Base-by-base conservation (phyloP, 2,329 filamentous ascomycete genomes). In the Fusarium equiseti region DNA sequence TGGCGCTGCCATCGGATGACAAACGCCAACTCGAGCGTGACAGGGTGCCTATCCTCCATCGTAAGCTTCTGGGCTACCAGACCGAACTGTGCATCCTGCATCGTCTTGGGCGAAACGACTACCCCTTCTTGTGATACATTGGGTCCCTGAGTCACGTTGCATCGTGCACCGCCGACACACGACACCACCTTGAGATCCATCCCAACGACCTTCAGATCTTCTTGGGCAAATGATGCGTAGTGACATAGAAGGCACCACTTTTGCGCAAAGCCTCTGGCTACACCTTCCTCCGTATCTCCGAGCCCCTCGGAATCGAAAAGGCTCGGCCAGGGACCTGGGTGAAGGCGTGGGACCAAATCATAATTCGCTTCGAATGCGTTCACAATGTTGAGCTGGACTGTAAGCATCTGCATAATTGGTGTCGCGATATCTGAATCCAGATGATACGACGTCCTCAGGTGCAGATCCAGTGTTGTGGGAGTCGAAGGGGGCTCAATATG, bases 361-460 rank as follows among this genome's bases (percentile, higher is more conserved):
- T 97, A 98, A 75, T 92, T 96, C 18, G 94, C 93, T 81, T 97
- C 94, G 74, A 99, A 98, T 0, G 95, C 94, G 52, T 90, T 91
- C 57, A 93, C 89, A 59, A 98, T 87, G 40, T 89, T 87, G 8
- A 98, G 79, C 56, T 91, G 90, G 42, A 92, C 86, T 2, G 89
- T 85, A 24, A 91, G 82, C 4, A 87, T 88, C 79, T 97, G 95
- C 40, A 90, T 89, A 42, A 98, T 91, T 2, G 91, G 90, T 2
- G 94, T 97, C 53, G 92, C 91, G 1, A 90, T 84, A 77, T 98
- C 95, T 8, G 92, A 92, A 5, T 90, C 84, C 3, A 98, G 85
- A 74, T 92, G 89, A 77, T 99, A 99, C 9, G 89, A 85, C 3
- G 92, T 89, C 70, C 90, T 91, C 49, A 97, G 80, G 27, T 91